Conservation (phyloP, 352 stramenopile genomes). For the Globisporangium canariense region DNA sequence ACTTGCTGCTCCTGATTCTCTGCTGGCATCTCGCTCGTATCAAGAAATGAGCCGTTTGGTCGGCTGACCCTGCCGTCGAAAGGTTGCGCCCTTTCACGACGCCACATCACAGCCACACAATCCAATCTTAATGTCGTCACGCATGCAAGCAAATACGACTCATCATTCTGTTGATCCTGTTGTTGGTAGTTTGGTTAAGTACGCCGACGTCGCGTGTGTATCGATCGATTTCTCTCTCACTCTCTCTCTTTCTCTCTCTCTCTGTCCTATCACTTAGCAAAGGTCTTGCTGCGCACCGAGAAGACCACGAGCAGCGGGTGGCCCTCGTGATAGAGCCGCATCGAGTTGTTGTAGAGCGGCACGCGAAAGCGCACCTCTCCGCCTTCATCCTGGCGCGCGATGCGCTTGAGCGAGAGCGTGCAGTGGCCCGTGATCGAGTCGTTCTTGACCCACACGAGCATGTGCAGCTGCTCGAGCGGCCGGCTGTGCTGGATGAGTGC, state of each 20-base stretch:
- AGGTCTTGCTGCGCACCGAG: constrained; percentile 79
- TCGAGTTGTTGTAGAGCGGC: constrained; percentile 77
- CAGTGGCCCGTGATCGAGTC: constrained; percentile 78
- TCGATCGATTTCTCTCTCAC: constrained; percentile 6
- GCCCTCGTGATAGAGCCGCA: constrained; percentile 68
- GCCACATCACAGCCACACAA: background rate
- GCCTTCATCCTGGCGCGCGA: constrained; percentile 62
- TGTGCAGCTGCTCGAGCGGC: constrained; percentile 73
- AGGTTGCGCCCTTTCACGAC: background rate
- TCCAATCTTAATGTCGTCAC: background rate
- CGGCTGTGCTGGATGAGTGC: constrained; percentile 68
- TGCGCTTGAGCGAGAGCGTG: constrained; percentile 75
- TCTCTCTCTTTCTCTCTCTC: constrained; percentile 6
- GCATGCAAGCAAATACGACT: background rate
- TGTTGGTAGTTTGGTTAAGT: background rate
- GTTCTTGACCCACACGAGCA: constrained; percentile 84
- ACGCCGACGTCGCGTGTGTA: background rate
- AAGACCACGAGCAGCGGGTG: constrained; percentile 72
- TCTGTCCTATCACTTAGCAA: constrained; percentile 52
- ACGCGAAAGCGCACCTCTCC: constrained; percentile 74
- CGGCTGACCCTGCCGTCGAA: background rate
- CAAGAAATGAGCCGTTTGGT: background rate
- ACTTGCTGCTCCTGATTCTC: constrained; percentile 1
- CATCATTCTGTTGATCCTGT: background rate
- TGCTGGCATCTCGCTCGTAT: background rate